Evolutionary conservation across 805 yeast genomes (phyloP).

Genomic region (Kuraishia hungarica): DNA sequence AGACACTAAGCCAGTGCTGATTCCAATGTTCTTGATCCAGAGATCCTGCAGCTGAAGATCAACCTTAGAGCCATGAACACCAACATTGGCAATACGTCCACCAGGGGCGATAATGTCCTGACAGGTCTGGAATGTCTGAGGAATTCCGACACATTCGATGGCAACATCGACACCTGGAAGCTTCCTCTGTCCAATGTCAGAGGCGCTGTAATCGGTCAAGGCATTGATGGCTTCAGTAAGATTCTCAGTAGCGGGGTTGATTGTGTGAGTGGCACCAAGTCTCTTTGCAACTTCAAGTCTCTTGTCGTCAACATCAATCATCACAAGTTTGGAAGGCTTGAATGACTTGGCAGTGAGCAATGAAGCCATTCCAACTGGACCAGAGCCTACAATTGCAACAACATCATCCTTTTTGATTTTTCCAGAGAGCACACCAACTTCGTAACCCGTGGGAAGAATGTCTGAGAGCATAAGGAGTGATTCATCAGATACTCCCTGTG

Average conservation of each 20-base stretch:
- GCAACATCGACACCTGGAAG: constrained; percentile 55
- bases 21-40: constrained; percentile 35
- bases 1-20: constrained; percentile 42
- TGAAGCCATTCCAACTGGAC: constrained; percentile 62
- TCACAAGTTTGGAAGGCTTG: constrained; percentile 47
- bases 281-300: constrained; percentile 48
- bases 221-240: constrained; percentile 28
- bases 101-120: constrained; percentile 47
- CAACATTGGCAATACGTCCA: constrained; percentile 60
- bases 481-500: constrained; percentile 26
- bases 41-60: constrained; percentile 32
- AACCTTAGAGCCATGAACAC: constrained; percentile 39
- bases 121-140: constrained; percentile 51
- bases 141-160: constrained; percentile 59
- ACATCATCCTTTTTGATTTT: constrained; percentile 43
- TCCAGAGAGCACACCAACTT: constrained; percentile 54
- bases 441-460: constrained; percentile 61
- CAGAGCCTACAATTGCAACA: constrained; percentile 60
- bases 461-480: constrained; percentile 54
- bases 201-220: constrained; percentile 14
- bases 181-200: constrained; percentile 13
- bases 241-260: constrained; percentile 42
- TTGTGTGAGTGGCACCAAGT: constrained; percentile 51
- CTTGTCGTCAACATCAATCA: constrained; percentile 51
- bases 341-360: constrained; percentile 43